phyloP scores from a whole-genome alignment of 139 green algal genomes.

The Chlorella ohadii region DNA sequence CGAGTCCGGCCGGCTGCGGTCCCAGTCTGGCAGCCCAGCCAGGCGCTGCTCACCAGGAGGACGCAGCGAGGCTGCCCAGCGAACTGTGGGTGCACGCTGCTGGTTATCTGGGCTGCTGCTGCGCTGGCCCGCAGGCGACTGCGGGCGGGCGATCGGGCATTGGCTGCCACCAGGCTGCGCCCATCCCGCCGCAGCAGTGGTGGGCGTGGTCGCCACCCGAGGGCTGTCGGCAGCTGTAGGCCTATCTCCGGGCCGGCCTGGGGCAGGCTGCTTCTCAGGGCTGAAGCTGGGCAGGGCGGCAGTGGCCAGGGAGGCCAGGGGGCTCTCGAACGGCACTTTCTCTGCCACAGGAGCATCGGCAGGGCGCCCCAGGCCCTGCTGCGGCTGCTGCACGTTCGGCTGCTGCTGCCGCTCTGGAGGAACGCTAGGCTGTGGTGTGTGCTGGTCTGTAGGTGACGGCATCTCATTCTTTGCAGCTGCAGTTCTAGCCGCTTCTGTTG shows the following conservation, averaged over 20 bases:
- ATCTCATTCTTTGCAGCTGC: too few species aligned
- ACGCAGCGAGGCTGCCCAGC: neutral
- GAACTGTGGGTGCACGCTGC: neutral
- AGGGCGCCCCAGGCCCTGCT: neutral
- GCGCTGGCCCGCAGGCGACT: neutral
- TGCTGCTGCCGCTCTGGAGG: neutral
- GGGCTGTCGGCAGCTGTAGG: neutral
- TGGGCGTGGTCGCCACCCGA: too few species aligned
- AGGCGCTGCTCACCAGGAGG: slow-evolving; percentile 1
- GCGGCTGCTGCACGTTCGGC: neutral
- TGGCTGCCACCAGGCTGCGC: neutral
- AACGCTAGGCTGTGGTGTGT: neutral
- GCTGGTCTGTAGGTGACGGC: neutral
- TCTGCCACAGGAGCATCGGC: neutral
- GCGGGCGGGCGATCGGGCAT: neutral
- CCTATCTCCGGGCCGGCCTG: too few species aligned
- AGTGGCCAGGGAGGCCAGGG: slow-evolving; percentile 23
- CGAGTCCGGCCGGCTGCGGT: neutral
- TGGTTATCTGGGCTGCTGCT: neutral
- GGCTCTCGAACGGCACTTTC: slow-evolving; percentile 7
- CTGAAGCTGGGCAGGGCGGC: slow-evolving; percentile 23
- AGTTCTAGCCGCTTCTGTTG: neutral
- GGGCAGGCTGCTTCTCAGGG: slow-evolving; percentile 1
- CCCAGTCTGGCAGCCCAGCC: slow-evolving; percentile 12
- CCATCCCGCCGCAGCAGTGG: neutral